Percentiles rank a stretch among this genome's conserved stretches.
These are phyloP conservation scores for Pyrrhoderma noxium DNA, from an alignment of 1,284 basidiomycete genomes.

Conservation along the genomic window DNA sequence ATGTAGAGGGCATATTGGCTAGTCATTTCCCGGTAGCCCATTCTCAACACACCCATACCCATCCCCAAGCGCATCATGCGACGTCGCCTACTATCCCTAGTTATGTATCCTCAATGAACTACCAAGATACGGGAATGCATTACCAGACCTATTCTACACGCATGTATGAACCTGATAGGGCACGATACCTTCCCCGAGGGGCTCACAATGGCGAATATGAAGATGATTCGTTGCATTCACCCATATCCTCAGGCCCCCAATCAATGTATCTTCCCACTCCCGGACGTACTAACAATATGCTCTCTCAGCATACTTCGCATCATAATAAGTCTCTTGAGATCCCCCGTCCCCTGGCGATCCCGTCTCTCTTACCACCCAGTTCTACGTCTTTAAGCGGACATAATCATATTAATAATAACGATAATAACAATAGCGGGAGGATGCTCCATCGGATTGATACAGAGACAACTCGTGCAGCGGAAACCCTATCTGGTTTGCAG, in stretches of 20 bases:
- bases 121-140: constrained; percentile 2
- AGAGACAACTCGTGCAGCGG: background rate
- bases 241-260: no score
- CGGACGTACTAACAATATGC: background rate
- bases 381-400: constrained; percentile 1
- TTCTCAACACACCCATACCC: constrained; percentile 3
- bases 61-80: background rate
- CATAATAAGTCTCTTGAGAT: constrained; percentile 8
- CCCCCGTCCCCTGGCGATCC: constrained; percentile 14
- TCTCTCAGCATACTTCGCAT: background rate
- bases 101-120: constrained; percentile 1
- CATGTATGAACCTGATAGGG: constrained; percentile 12
- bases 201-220: background rate
- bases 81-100: background rate
- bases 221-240: no score
- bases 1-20: constrained; percentile 37
- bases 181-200: constrained; percentile 11
- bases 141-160: background rate
- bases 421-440: background rate
- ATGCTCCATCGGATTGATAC: constrained; percentile 3
- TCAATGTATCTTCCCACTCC: no score
- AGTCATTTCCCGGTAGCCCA: constrained; percentile 36
- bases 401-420: no score
- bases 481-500: constrained; percentile 4
- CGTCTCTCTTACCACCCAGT: constrained; percentile 14